A percentile compares a stretch with the other conserved stretches of the same genome.
These are phyloP conservation scores for Cymodocea nodosa DNA, from an alignment of 116 monocot species.

Conservation along the genomic window DNA sequence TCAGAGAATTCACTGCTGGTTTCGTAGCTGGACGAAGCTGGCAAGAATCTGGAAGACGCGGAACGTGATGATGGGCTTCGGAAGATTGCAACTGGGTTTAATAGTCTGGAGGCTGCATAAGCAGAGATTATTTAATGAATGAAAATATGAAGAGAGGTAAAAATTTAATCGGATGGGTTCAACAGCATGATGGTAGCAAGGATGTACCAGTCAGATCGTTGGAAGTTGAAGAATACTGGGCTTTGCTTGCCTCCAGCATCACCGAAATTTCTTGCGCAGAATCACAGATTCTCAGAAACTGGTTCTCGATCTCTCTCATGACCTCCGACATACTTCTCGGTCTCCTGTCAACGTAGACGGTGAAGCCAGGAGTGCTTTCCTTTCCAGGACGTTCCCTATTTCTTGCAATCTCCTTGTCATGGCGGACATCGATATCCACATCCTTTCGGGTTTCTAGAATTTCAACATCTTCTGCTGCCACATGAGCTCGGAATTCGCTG, in stretches of 20 bases:
- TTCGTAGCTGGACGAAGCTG: constrained; percentile 33
- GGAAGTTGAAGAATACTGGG: constrained; percentile 44
- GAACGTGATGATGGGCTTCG: constrained; percentile 50
- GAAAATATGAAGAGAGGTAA: neutral
- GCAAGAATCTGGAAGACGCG: constrained; percentile 63
- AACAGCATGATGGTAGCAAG: no score
- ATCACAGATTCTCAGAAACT: constrained; percentile 72
- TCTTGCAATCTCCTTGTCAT: constrained; percentile 23
- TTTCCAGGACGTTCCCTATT: constrained; percentile 13
- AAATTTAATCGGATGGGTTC: no score
- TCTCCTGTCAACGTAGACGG: constrained; percentile 61
- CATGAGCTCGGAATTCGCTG: constrained; percentile 38
- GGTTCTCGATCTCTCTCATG: constrained; percentile 64
- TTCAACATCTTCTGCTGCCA: constrained; percentile 18
- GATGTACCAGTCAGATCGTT: constrained; percentile 49
- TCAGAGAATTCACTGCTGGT: constrained; percentile 63
- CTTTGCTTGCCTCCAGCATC: constrained; percentile 73
- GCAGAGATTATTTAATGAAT: neutral
- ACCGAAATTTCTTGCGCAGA: constrained; percentile 71
- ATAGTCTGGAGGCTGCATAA: constrained; percentile 39
- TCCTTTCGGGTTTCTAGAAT: constrained; percentile 20
- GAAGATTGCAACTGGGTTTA: constrained; percentile 72
- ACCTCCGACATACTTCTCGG: constrained; percentile 66
- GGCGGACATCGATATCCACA: constrained; percentile 28
- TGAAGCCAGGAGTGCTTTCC: constrained; percentile 76